These are phyloP conservation scores for Quercus gilva DNA, from an alignment of 306 rosid species.

Conservation along the genomic window DNA sequence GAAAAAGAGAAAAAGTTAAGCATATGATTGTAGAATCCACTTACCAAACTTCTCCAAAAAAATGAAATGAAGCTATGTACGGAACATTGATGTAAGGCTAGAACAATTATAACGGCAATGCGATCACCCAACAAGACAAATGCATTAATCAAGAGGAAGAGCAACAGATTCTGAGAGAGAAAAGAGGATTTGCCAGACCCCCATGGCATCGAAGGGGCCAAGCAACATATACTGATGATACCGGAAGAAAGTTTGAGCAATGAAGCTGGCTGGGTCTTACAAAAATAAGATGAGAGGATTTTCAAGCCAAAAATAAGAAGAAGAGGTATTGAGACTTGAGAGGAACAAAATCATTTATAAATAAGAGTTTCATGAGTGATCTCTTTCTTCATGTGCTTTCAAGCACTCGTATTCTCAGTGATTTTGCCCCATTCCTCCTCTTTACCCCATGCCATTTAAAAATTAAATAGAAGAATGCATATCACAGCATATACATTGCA, in stretches of 20 bases:
- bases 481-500: neutral
- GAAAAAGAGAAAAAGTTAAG: neutral
- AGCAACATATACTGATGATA: slow-evolving; percentile 2
- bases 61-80: neutral
- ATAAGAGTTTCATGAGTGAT: neutral
- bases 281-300: neutral
- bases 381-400: neutral
- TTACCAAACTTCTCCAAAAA: neutral
- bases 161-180: neutral
- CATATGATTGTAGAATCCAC: neutral
- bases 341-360: neutral
- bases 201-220: neutral
- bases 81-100: neutral
- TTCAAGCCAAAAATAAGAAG: no score
- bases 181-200: neutral
- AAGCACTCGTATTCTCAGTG: neutral
- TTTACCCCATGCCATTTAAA: neutral
- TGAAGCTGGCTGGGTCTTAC: neutral
- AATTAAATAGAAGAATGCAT: neutral
- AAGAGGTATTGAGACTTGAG: neutral
- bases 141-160: neutral
- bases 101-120: neutral
- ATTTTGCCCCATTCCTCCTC: neutral
- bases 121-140: no score
- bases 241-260: neutral